These are phyloP conservation scores for Stemphylium vesicarium DNA, from an alignment of 2,329 filamentous ascomycete species.

Conservation along the genomic window DNA sequence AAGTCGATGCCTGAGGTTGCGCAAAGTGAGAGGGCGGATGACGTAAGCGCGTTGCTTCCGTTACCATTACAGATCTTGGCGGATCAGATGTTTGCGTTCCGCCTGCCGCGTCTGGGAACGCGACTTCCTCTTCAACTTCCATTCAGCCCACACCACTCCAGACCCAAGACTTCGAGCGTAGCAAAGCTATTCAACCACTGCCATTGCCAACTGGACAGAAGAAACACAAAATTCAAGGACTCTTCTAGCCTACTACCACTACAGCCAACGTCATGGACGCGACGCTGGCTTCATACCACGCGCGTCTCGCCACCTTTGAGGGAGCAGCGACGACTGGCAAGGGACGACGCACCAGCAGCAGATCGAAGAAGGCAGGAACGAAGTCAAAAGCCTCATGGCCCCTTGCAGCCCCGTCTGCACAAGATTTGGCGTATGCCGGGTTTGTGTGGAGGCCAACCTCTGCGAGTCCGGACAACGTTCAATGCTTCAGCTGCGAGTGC, in stretches of 20 bases:
- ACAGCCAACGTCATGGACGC: slow-evolving; percentile 33
- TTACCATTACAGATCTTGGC: slow-evolving; percentile 11
- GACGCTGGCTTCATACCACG: slow-evolving; percentile 69
- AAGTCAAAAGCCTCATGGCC: slow-evolving; percentile 68
- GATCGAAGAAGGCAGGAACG: slow-evolving; percentile 60
- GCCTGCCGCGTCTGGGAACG: slow-evolving; percentile 16
- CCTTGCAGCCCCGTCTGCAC: slow-evolving; percentile 69
- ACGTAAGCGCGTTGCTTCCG: slow-evolving; percentile 30
- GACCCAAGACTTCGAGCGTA: slow-evolving; percentile 4
- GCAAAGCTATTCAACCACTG: neutral
- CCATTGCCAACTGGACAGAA: neutral
- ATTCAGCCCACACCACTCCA: slow-evolving; percentile 10
- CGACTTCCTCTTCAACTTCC: slow-evolving; percentile 17
- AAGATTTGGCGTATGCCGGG: slow-evolving; percentile 84
- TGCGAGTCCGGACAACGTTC: slow-evolving; percentile 82
- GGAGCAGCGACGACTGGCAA: slow-evolving; percentile 62
- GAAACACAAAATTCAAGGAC: neutral
- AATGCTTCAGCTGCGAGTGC: slow-evolving; percentile 86
- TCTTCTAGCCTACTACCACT: neutral
- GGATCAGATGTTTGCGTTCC: slow-evolving; percentile 14
- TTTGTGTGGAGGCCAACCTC: slow-evolving; percentile 85
- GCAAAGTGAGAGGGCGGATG: slow-evolving; percentile 27
- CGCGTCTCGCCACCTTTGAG: slow-evolving; percentile 82
- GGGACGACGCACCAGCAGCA: slow-evolving; percentile 74
- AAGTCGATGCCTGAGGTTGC: slow-evolving; percentile 26